These are phyloP conservation scores for Candida silvatica DNA, from an alignment of 805 yeast genomes.

Conservation along the genomic window DNA sequence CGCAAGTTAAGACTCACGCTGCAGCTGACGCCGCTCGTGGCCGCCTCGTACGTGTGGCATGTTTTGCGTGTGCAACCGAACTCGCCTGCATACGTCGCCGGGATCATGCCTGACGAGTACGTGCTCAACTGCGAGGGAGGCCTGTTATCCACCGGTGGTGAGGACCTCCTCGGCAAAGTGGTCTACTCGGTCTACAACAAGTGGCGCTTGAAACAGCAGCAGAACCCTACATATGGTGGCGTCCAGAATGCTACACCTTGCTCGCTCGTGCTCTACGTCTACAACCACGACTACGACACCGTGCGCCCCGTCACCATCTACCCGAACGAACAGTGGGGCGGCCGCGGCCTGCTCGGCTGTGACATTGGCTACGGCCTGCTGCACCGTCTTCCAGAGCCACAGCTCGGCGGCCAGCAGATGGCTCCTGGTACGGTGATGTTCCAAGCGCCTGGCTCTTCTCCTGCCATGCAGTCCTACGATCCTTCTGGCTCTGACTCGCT, in stretches of 20 bases:
- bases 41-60: constrained; percentile 84
- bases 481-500: too few species aligned
- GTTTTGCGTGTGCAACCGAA: constrained; percentile 62
- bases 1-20: constrained; percentile 55
- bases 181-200: constrained; percentile 40
- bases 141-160: constrained; percentile 79
- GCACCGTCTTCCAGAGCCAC: constrained; percentile 61
- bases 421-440: constrained; percentile 20
- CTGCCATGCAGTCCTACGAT: too few species aligned
- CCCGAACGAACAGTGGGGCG: constrained; percentile 72
- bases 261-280: constrained; percentile 56
- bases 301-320: constrained; percentile 82
- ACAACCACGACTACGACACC: constrained; percentile 80
- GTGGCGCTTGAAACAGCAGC: constrained; percentile 11
- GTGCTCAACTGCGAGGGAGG: constrained; percentile 87
- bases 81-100: constrained; percentile 79
- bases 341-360: constrained; percentile 80
- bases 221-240: constrained; percentile 6
- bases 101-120: constrained; percentile 80
- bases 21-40: constrained; percentile 68
- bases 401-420: constrained; percentile 28
- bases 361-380: constrained; percentile 90
- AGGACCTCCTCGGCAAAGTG: constrained; percentile 62
- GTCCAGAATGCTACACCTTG: constrained; percentile 12
- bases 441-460: constrained; percentile 3